These are phyloP conservation scores for Parastagonospora nodorum DNA, from an alignment of 2,329 filamentous ascomycete species.

Conservation along the genomic window DNA sequence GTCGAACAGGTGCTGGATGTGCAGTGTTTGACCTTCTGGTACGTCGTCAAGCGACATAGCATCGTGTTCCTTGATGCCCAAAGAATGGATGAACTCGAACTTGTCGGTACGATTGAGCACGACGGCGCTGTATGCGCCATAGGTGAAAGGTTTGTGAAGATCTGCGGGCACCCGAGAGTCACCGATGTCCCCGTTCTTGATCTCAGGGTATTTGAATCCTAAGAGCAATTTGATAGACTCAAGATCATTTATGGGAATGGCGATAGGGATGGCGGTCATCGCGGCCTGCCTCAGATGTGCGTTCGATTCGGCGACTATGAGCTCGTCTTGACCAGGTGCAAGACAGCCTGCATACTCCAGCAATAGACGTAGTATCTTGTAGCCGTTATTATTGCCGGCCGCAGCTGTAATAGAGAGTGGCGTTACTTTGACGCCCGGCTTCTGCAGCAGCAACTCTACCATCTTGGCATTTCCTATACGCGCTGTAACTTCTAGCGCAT, in stretches of 20 bases:
- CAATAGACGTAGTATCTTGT: not conserved
- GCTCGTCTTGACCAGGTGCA: not conserved
- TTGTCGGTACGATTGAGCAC: not conserved
- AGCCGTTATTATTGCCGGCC: not conserved
- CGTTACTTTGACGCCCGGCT: not conserved
- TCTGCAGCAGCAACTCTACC: not conserved
- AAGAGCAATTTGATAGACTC: not conserved
- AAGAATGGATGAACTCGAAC: slow-evolving; percentile 3
- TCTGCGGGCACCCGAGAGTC: not conserved
- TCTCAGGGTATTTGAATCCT: not conserved
- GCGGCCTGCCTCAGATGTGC: not conserved
- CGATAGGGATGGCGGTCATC: not conserved
- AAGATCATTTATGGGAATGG: not conserved
- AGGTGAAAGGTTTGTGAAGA: not conserved
- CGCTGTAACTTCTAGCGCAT: not conserved
- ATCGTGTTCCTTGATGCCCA: slow-evolving; percentile 2
- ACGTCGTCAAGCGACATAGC: slow-evolving; percentile 4
- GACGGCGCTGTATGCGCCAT: not conserved
- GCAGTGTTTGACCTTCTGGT: not conserved
- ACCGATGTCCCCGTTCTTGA: not conserved
- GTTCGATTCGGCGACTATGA: not conserved
- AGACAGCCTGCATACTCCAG: not conserved
- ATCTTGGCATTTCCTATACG: not conserved
- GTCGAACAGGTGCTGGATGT: slow-evolving; percentile 5
- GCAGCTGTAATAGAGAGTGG: not conserved